phyloP scores from a whole-genome alignment of 2,329 filamentous ascomycete species.

The Fusarium coicis region DNA sequence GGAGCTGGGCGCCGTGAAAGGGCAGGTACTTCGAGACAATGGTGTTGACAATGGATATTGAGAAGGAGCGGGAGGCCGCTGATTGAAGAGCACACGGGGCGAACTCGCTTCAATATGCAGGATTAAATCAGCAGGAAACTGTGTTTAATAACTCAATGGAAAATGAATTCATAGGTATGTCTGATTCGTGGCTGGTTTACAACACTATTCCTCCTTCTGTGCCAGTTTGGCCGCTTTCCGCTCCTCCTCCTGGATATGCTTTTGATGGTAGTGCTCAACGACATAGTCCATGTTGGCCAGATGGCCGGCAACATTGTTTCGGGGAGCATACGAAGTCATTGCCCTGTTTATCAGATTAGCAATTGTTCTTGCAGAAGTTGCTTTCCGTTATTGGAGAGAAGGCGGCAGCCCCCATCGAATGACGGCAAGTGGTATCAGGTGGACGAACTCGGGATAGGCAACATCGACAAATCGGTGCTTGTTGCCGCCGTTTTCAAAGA shows the following conservation, averaged over 20 bases:
- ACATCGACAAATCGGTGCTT: conserved; percentile 62
- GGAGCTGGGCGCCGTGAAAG: background rate
- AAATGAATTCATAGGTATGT: conserved; percentile 41
- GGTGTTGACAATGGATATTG: background rate
- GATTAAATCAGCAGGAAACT: background rate
- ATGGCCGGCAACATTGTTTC: conserved; percentile 67
- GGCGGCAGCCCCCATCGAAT: background rate
- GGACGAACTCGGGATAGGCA: conserved; percentile 68
- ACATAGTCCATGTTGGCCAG: conserved; percentile 65
- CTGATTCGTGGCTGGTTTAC: conserved; percentile 43
- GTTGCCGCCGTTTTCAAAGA: conserved; percentile 59
- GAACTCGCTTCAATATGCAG: background rate
- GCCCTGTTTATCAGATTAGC: conserved; percentile 53
- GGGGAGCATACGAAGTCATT: conserved; percentile 59
- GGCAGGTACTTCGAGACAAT: background rate
- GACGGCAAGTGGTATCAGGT: background rate
- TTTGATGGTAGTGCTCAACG: conserved; percentile 66
- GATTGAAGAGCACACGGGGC: background rate
- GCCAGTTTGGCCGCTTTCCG: conserved; percentile 63
- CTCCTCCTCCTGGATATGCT: conserved; percentile 65
- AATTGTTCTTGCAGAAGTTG: background rate
- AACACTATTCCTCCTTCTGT: conserved; percentile 49
- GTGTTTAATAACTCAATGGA: conserved; percentile 25
- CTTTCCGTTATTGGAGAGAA: background rate
- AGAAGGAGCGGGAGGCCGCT: background rate